A percentile compares a stretch with the other conserved stretches of the same genome.
These are phyloP conservation scores for Lichenothelia convexa DNA, from an alignment of 495 filamentous ascomycete genomes.

Conservation along the genomic window DNA sequence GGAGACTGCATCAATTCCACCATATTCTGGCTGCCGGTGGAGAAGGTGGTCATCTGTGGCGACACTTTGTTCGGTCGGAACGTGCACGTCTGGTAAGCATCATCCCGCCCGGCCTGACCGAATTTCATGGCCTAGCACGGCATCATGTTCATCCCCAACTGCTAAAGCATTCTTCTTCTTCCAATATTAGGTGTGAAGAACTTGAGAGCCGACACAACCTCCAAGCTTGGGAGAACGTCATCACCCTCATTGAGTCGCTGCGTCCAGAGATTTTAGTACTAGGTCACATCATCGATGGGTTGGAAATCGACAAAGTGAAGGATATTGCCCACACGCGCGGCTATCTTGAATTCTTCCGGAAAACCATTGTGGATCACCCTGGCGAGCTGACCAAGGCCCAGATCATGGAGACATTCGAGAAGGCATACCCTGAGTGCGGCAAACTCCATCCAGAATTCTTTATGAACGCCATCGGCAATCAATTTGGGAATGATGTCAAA, in stretches of 20 bases:
- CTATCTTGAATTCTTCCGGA: constrained; percentile 11
- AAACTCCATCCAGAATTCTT: constrained; percentile 12
- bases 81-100: no score
- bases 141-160: no score
- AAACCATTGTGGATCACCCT: constrained; percentile 13
- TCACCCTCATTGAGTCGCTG: constrained; percentile 12
- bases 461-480: constrained; percentile 10
- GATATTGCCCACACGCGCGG: constrained; percentile 14
- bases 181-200: constrained; percentile 18
- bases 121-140: no score
- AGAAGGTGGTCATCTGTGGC: no score
- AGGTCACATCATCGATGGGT: constrained; percentile 16
- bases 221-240: constrained; percentile 12
- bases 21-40: no score
- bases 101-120: no score
- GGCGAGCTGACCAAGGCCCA: constrained; percentile 13
- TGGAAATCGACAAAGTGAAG: constrained; percentile 13
- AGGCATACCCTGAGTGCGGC: constrained; percentile 16
- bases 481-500: no score
- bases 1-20: no score
- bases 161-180: no score
- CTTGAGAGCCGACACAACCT: constrained; percentile 15
- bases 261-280: constrained; percentile 13
- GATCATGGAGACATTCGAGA: constrained; percentile 16
- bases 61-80: no score